Conservation (phyloP, 2,329 filamentous ascomycete genomes). For the Fusarium anguioides region DNA sequence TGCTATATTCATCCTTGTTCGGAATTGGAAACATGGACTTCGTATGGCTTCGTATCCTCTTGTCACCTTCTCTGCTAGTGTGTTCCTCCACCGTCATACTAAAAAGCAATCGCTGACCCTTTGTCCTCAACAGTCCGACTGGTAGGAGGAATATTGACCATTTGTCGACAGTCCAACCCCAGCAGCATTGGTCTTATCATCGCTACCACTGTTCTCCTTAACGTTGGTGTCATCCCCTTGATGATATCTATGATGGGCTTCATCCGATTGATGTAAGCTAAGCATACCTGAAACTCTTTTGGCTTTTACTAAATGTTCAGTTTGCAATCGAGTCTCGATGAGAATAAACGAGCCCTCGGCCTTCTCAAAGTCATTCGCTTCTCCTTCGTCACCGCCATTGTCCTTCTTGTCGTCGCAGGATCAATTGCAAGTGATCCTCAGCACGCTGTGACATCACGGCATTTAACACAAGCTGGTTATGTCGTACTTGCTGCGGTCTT, state of each 20-base stretch:
- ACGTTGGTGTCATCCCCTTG: not conserved
- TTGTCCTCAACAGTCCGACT: not conserved
- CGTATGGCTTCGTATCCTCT: not conserved
- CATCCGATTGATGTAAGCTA: not conserved
- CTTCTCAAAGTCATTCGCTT: not conserved
- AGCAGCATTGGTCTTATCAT: not conserved
- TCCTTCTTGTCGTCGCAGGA: not conserved
- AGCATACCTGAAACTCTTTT: fast-evolving
- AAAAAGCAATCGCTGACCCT: fast-evolving
- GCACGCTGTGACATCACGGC: not conserved
- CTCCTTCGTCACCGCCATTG: not conserved
- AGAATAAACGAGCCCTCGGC: not conserved
- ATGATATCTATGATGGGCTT: not conserved
- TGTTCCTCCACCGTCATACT: fast-evolving
- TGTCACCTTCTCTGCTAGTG: not conserved
- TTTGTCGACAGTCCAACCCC: not conserved
- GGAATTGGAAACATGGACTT: not conserved
- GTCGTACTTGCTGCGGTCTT: not conserved
- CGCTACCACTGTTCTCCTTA: not conserved
- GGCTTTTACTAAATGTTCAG: not conserved
- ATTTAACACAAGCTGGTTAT: not conserved
- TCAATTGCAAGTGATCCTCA: not conserved
- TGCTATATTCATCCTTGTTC: not conserved
- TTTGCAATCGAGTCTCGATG: not conserved
- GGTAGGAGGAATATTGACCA: not conserved